phyloP scores from a whole-genome alignment of 2,329 filamentous ascomycete species.

The Lasiodiplodia theobromae region DNA sequence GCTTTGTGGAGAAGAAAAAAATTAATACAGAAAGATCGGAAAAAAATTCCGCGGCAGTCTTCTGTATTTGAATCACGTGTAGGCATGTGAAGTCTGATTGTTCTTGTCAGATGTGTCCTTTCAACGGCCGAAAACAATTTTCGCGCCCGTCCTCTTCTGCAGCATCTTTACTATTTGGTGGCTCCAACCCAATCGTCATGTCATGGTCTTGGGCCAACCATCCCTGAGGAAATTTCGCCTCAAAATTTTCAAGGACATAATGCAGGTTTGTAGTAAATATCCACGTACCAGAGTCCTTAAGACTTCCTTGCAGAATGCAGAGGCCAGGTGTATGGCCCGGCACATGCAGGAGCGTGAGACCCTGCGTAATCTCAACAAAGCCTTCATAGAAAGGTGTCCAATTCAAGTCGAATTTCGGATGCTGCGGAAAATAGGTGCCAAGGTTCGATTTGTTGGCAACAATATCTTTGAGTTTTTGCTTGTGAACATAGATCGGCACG shows the following conservation, averaged over 20 bases:
- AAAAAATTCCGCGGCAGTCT: background rate
- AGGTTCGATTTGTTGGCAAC: constrained; percentile 46
- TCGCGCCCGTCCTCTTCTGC: constrained; percentile 38
- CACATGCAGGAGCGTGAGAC: constrained; percentile 44
- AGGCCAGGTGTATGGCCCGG: constrained; percentile 49
- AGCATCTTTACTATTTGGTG: constrained; percentile 43
- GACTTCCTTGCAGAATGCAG: constrained; percentile 46
- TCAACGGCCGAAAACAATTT: constrained; percentile 42
- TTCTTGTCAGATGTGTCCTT: constrained; percentile 38
- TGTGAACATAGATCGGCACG: constrained; percentile 47
- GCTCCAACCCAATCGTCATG: constrained; percentile 44
- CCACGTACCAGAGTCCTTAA: constrained; percentile 45
- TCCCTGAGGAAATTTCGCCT: constrained; percentile 44
- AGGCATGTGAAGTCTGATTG: constrained; percentile 38
- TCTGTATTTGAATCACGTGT: constrained; percentile 24
- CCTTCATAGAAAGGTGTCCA: constrained; percentile 45
- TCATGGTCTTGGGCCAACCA: constrained; percentile 49
- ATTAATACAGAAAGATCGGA: background rate
- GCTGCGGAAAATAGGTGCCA: constrained; percentile 45
- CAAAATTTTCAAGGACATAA: constrained; percentile 47
- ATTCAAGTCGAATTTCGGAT: constrained; percentile 46
- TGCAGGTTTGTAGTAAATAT: constrained; percentile 50
- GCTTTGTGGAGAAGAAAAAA: background rate
- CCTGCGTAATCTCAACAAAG: constrained; percentile 44
- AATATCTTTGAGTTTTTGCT: constrained; percentile 46